Base-by-base conservation (phyloP, 345 rosid genomes). In the Lumnitzera racemosa region DNA sequence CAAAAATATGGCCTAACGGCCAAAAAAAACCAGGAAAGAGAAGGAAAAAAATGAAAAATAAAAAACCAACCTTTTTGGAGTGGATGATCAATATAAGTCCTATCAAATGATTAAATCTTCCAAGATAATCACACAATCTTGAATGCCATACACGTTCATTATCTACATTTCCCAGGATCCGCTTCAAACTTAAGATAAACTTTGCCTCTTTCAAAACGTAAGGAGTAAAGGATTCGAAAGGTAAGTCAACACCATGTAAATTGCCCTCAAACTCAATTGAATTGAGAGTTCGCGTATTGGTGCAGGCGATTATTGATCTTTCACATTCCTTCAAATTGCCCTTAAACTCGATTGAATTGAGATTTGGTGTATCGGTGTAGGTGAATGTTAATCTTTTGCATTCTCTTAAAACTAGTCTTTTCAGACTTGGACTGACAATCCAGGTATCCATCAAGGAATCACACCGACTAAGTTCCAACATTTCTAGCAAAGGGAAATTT, bases 221-320 rank as follows among this genome's bases (percentile, higher is more conserved):
- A 70, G 80, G 75, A 31, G 69, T 58, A 67, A 78, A 50, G 16
- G 62, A 72, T 43, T 61, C 52, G 54, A 72, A 75, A 5, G 72
- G 71, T 64, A 72, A 58, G n/a, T 41, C 36, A 29, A 29, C 7
- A 3, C 36, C 20, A 20, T 20, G 36, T 29, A 29, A 31, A 43
- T 61, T 53, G 49, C 77, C 79, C 62, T 54, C 73, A 47, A 66
- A 78, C 62, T 75, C 75, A 3, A 78, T 72, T 3, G 69, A 70
- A 14, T 57, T 51, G 52, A 78, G 83, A 67, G 72, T 78, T 5
- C 63, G 78, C 46, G 71, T 20, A 56, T 67, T 62, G 24, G 72
- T 66, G 36, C 67, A 64, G 49, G 71, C 73, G 46, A 61, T 73
- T 20, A 6, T 20, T 20, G 20, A 20, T 20, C 20, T 20, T 20